Evolutionary conservation across 306 rosid species (phyloP).

Genomic region (barrel medic (Medicago truncatula)): MtrunA17r5.0-ANR NC_053044.1:13794501-13795000

Average conservation of each 20-base stretch:
- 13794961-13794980: constrained; percentile 18
- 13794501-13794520: no score
- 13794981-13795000: constrained; percentile 63
- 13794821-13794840: constrained; percentile 60
- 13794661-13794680: constrained; percentile 54
- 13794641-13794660: constrained; percentile 65
- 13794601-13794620: constrained; percentile 65
- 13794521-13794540: background rate
- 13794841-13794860: background rate
- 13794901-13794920: constrained; percentile 78
- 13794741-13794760: constrained; percentile 55
- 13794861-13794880: background rate
- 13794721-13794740: constrained; percentile 50
- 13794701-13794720: constrained; percentile 34
- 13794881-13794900: constrained; percentile 50
- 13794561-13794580: constrained; percentile 59
- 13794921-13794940: constrained; percentile 72
- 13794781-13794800: constrained; percentile 47
- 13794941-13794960: constrained; percentile 65
- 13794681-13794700: constrained; percentile 46
- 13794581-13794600: constrained; percentile 60
- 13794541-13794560: constrained; percentile 53
- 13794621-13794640: constrained; percentile 82
- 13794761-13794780: constrained; percentile 65
- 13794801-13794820: constrained; percentile 42